Percentiles rank a stretch among this genome's conserved stretches.
These are phyloP conservation scores for Diphasiastrum complanatum DNA, from an alignment of 83 land plant species.

Conservation along the genomic window DNA sequence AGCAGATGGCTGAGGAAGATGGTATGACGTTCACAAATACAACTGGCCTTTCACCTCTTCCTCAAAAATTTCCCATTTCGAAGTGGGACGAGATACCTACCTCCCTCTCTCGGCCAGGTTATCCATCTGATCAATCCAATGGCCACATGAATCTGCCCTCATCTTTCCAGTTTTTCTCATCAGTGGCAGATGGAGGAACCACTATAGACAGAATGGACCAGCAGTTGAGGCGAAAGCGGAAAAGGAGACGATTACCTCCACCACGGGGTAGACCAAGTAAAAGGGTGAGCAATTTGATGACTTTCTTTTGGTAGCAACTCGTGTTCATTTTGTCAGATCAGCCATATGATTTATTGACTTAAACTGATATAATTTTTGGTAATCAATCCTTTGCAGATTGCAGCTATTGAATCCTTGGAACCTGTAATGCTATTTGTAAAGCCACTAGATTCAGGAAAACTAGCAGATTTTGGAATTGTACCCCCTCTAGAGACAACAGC, in stretches of 20 bases:
- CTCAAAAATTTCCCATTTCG: background rate
- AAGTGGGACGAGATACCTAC: background rate
- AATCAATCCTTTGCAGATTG: slow-evolving; percentile 16
- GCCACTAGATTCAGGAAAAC: slow-evolving; percentile 56
- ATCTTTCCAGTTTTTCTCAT: slow-evolving; percentile 9
- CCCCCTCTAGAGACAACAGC: slow-evolving; percentile 39
- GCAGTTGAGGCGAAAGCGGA: slow-evolving; percentile 34
- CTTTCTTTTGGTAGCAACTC: background rate
- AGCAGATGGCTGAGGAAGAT: background rate
- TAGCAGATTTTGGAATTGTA: slow-evolving; percentile 67
- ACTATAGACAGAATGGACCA: slow-evolving; percentile 26
- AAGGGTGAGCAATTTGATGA: slow-evolving; percentile 32
- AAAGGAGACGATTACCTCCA: slow-evolving; percentile 28
- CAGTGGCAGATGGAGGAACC: slow-evolving; percentile 16
- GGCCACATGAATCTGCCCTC: slow-evolving; percentile 12
- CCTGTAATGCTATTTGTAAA: slow-evolving; percentile 76
- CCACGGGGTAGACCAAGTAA: slow-evolving; percentile 47
- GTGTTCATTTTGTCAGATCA: background rate
- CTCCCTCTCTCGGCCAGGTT: no score
- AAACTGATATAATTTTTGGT: background rate
- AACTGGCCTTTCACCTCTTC: background rate
- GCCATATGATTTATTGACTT: background rate
- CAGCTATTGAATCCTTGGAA: slow-evolving; percentile 54
- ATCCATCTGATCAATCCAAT: slow-evolving; percentile 6
- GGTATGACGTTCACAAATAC: background rate